These are phyloP conservation scores for Aureobasidium sp. DNA, from an alignment of 2,329 filamentous ascomycete species.

Conservation along the genomic window DNA sequence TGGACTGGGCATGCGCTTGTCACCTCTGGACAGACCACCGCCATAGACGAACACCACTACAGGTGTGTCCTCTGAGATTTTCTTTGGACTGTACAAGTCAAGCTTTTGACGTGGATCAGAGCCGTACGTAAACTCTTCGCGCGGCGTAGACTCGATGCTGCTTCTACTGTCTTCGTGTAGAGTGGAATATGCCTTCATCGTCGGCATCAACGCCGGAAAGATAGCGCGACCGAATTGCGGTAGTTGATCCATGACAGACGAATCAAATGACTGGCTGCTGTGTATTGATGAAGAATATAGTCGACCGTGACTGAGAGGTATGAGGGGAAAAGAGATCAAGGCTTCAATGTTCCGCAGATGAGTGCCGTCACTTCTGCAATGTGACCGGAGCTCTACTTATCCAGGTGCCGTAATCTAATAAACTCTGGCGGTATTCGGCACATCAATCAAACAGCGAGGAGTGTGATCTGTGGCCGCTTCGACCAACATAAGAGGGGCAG, in stretches of 20 bases:
- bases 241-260: constrained; percentile 29
- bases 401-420: background rate
- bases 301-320: background rate
- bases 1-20: constrained; percentile 32
- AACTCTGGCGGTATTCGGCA: constrained; percentile 7
- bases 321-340: no score
- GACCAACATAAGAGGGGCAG: background rate
- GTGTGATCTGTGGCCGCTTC: background rate
- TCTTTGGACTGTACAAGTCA: constrained; percentile 41
- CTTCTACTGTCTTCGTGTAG: constrained; percentile 29
- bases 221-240: constrained; percentile 30
- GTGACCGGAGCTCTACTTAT: constrained; percentile 6
- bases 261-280: no score
- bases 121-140: constrained; percentile 40
- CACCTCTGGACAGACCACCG: constrained; percentile 38
- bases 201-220: constrained; percentile 27
- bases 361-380: background rate
- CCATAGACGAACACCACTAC: constrained; percentile 38
- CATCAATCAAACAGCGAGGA: background rate
- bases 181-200: constrained; percentile 28
- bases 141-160: constrained; percentile 27
- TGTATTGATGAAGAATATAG: background rate
- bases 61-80: constrained; percentile 26
- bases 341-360: background rate
- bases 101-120: constrained; percentile 40